Conservation (phyloP, 2,329 filamentous ascomycete species). For the Verticillium dahliae region DNA sequence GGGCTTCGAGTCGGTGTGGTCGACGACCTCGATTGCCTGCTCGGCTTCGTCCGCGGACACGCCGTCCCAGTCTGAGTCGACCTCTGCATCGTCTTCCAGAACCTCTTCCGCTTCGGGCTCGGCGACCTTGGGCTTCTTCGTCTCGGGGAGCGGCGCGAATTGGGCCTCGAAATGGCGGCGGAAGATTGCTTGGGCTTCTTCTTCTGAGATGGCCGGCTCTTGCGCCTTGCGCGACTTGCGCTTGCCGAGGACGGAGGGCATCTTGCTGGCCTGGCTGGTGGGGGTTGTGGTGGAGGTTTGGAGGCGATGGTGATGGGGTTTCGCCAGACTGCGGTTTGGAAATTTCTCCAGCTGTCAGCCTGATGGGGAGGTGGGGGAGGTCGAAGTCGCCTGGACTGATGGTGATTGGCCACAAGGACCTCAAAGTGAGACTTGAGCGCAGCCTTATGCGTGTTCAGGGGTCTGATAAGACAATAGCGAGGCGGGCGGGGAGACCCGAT, state of each 20-base stretch:
- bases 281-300: background rate
- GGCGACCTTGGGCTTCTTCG: constrained; percentile 10
- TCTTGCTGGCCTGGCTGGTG: background rate
- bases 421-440: background rate
- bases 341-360: background rate
- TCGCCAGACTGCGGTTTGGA: background rate
- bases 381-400: background rate
- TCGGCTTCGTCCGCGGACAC: constrained; percentile 20
- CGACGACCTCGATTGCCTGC: constrained; percentile 51
- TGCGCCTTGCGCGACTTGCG: constrained; percentile 9
- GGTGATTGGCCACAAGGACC: background rate
- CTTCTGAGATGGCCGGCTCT: background rate
- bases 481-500: background rate
- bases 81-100: constrained; percentile 15
- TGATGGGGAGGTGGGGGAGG: background rate
- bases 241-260: constrained; percentile 11
- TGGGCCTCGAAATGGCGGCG: constrained; percentile 80
- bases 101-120: constrained; percentile 20
- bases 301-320: background rate
- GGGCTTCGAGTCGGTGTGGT: constrained; percentile 41
- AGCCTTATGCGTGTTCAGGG: background rate
- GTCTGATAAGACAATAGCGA: background rate
- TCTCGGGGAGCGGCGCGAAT: constrained; percentile 64
- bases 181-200: constrained; percentile 63
- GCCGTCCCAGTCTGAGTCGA: constrained; percentile 19